Conservation (phyloP, 768 basidiomycete genomes). For the Pleurotus platypus region DNA sequence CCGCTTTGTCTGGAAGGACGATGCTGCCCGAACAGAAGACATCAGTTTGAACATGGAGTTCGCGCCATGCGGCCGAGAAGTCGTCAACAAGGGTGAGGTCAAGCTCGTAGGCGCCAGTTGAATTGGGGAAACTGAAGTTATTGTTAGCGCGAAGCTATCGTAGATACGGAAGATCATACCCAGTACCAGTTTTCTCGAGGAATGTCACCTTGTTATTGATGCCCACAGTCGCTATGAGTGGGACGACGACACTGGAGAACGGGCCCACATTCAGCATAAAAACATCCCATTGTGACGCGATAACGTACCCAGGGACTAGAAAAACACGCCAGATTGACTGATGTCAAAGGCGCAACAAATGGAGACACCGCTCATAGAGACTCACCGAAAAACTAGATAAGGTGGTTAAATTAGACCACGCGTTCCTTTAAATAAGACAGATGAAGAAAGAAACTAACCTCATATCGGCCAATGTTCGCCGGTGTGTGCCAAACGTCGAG, state of each 20-base stretch:
- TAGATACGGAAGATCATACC: slow-evolving; percentile 24
- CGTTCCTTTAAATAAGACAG: neutral
- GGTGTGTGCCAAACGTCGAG: slow-evolving; percentile 67
- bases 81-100: slow-evolving; percentile 54
- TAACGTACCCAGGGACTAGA: slow-evolving; percentile 45
- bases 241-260: slow-evolving; percentile 60
- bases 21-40: slow-evolving; percentile 78
- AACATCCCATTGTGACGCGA: neutral
- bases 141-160: neutral
- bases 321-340: slow-evolving; percentile 6
- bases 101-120: slow-evolving; percentile 49
- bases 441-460: slow-evolving; percentile 40
- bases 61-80: slow-evolving; percentile 61
- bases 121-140: slow-evolving; percentile 3
- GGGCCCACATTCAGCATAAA: slow-evolving; percentile 4
- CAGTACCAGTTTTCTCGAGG: slow-evolving; percentile 71
- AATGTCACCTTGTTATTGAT: slow-evolving; percentile 81
- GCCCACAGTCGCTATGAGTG: slow-evolving; percentile 71
- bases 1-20: slow-evolving; percentile 72
- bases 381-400: slow-evolving; percentile 43
- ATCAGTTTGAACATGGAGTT: slow-evolving; percentile 73
- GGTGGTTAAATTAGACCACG: slow-evolving; percentile 1
- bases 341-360: neutral
- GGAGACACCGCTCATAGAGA: neutral
- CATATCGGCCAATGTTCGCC: slow-evolving; percentile 60